Evolutionary conservation across 2,329 filamentous ascomycete species (phyloP).

Genomic region (Fusarium sp.): DNA sequence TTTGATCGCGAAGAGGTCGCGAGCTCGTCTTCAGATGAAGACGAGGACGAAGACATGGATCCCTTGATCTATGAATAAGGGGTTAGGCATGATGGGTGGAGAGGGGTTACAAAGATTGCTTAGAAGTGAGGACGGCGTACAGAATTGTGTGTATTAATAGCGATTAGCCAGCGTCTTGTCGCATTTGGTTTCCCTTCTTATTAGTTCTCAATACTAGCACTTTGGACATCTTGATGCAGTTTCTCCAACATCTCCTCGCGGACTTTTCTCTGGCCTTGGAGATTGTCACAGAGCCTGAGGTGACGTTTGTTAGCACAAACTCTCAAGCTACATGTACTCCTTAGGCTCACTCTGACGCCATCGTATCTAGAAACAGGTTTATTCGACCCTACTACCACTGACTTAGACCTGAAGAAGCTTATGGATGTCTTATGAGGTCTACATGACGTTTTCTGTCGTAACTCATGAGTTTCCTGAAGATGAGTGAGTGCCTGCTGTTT

Average conservation of each 20-base stretch:
- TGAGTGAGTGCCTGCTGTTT: not conserved
- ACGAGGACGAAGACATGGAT: not conserved
- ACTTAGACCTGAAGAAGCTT: not conserved
- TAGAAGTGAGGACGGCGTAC: not conserved
- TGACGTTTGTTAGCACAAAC: not conserved
- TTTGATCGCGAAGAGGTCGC: conserved; percentile 25
- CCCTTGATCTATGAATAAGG: not conserved
- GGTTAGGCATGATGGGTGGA: too few species aligned
- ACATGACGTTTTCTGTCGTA: not conserved
- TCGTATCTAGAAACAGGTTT: not conserved
- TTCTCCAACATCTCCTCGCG: not conserved
- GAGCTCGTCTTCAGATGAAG: not conserved
- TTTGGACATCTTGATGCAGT: not conserved
- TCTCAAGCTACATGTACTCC: not conserved
- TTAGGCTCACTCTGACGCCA: not conserved
- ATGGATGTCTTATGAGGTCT: not conserved
- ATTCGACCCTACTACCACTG: not conserved
- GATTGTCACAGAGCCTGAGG: not conserved
- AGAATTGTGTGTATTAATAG: not conserved
- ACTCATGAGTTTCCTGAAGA: not conserved
- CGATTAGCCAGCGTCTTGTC: not conserved
- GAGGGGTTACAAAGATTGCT: not conserved
- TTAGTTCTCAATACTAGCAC: not conserved
- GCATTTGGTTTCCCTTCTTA: not conserved
- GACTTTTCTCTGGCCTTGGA: not conserved